Percentiles rank a stretch among this genome's conserved stretches.
Evolutionary conservation across 352 stramenopile genomes (phyloP).

Genomic region (Elongisporangium anandrum): DNA sequence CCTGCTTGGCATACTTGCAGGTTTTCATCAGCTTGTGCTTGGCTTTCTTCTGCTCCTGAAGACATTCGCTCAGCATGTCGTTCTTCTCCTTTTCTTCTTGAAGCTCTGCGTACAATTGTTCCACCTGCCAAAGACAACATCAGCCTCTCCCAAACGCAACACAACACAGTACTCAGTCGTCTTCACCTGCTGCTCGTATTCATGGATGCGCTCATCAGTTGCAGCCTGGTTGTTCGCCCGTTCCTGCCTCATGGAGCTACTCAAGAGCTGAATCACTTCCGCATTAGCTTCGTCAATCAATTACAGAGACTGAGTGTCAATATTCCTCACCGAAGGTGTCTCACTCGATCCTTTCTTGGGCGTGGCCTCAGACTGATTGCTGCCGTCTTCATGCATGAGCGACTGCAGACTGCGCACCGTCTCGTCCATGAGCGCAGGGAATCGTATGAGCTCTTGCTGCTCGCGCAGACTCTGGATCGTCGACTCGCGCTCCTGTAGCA

Average conservation of each 20-base stretch:
- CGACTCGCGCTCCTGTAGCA: slow-evolving; percentile 50
- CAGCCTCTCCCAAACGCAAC: neutral
- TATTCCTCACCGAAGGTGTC: neutral
- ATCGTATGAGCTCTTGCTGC: slow-evolving; percentile 35
- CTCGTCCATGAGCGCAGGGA: slow-evolving; percentile 56
- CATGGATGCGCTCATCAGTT: slow-evolving; percentile 47
- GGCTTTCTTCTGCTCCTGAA: slow-evolving; percentile 63
- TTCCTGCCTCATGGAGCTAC: slow-evolving; percentile 31
- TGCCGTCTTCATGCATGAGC: slow-evolving; percentile 27
- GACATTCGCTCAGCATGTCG: slow-evolving; percentile 57
- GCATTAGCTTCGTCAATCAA: neutral
- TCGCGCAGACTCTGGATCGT: slow-evolving; percentile 46
- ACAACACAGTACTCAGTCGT: no score
- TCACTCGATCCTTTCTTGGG: neutral
- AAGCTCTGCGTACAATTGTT: slow-evolving; percentile 63
- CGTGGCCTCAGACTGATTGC: slow-evolving; percentile 1
- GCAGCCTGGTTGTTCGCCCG: slow-evolving; percentile 19
- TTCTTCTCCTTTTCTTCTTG: slow-evolving; percentile 66
- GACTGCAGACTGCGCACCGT: slow-evolving; percentile 53
- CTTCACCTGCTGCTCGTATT: slow-evolving; percentile 74
- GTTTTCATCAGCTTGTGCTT: slow-evolving; percentile 72
- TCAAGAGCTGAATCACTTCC: slow-evolving; percentile 19
- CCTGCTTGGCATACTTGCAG: slow-evolving; percentile 55
- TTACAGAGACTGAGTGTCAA: no score
- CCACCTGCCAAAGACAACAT: slow-evolving; percentile 27